These are phyloP conservation scores for Metarhizium anisopliae DNA, from an alignment of 2,329 filamentous ascomycete genomes.

Conservation along the genomic window DNA sequence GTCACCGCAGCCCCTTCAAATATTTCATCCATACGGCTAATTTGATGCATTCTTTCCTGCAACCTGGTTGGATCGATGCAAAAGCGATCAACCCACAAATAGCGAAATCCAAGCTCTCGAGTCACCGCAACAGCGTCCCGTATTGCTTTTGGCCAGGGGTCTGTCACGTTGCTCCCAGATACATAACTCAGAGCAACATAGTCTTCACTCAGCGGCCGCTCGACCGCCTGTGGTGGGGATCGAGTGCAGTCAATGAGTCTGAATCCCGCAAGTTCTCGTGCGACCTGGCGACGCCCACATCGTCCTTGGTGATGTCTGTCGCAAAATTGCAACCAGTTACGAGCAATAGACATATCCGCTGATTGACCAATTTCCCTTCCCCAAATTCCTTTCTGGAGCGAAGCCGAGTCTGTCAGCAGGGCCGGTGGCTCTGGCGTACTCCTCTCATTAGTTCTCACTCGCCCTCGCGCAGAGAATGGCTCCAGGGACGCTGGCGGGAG, in stretches of 20 bases:
- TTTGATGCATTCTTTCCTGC: conserved; percentile 19
- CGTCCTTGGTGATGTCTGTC: conserved; percentile 23
- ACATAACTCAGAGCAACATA: conserved; percentile 28
- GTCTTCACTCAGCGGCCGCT: conserved; percentile 17
- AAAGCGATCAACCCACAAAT: conserved; percentile 30
- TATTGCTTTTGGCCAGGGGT: conserved; percentile 22
- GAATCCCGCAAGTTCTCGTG: conserved; percentile 19
- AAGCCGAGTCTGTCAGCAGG: conserved; percentile 9
- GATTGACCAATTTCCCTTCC: conserved; percentile 20
- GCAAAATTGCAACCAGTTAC: conserved; percentile 26
- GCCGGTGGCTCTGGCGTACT: conserved; percentile 5
- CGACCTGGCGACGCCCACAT: conserved; percentile 18
- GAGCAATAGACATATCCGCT: conserved; percentile 21
- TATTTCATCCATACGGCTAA: conserved; percentile 28
- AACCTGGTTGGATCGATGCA: conserved; percentile 21
- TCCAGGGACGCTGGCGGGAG: conserved; percentile 18
- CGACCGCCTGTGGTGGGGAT: conserved; percentile 21
- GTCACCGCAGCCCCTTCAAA: conserved; percentile 25
- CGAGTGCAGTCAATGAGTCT: conserved; percentile 24
- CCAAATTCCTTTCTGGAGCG: conserved; percentile 24
- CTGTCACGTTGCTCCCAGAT: conserved; percentile 17
- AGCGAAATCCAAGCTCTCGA: conserved; percentile 20
- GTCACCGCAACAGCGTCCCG: conserved; percentile 23
- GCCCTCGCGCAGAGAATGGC: conserved; percentile 7
- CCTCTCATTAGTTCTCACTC: conserved; percentile 7